Percentiles rank a stretch among this genome's conserved stretches.
These are phyloP conservation scores for Cutaneotrichosporon sp. DNA, from an alignment of 1,284 basidiomycete genomes.

Conservation along the genomic window DNA sequence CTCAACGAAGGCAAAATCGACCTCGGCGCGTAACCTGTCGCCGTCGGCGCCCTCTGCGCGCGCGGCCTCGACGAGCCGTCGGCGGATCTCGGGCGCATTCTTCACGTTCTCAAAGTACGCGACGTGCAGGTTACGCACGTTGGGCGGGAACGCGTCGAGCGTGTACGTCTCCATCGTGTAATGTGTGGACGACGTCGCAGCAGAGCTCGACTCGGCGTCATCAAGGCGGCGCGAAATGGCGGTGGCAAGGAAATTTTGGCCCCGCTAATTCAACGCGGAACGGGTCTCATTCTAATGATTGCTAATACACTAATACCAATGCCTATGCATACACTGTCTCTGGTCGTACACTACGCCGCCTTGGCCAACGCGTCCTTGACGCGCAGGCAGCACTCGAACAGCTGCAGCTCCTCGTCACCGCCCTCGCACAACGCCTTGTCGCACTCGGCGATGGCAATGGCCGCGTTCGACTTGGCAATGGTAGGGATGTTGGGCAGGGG, in stretches of 20 bases:
- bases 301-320: too few species aligned
- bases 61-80: slow-evolving; percentile 65
- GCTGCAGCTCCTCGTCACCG: slow-evolving; percentile 96
- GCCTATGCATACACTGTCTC: background rate
- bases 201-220: background rate
- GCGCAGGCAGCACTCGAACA: slow-evolving; percentile 75
- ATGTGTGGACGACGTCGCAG: background rate
- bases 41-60: slow-evolving; percentile 58
- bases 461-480: slow-evolving; percentile 74
- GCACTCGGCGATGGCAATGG: slow-evolving; percentile 83
- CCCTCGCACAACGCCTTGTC: slow-evolving; percentile 96
- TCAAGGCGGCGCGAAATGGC: background rate
- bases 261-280: too few species aligned
- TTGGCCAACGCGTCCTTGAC: slow-evolving; percentile 60
- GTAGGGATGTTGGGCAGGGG: slow-evolving; percentile 73
- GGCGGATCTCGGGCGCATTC: slow-evolving; percentile 60
- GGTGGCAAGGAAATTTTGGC: background rate
- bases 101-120: slow-evolving; percentile 64
- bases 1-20: slow-evolving; percentile 87
- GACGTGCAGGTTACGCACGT: slow-evolving; percentile 52
- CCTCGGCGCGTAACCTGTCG: slow-evolving; percentile 61
- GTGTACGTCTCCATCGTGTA: slow-evolving; percentile 48
- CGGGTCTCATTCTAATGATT: too few species aligned
- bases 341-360: slow-evolving; percentile 2
- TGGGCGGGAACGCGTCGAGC: slow-evolving; percentile 38